A percentile compares a stretch with the other conserved stretches of the same genome.
Evolutionary conservation across 78 protist genomes (phyloP).

Genomic region (Pigoraptor vietnamica): DNA sequence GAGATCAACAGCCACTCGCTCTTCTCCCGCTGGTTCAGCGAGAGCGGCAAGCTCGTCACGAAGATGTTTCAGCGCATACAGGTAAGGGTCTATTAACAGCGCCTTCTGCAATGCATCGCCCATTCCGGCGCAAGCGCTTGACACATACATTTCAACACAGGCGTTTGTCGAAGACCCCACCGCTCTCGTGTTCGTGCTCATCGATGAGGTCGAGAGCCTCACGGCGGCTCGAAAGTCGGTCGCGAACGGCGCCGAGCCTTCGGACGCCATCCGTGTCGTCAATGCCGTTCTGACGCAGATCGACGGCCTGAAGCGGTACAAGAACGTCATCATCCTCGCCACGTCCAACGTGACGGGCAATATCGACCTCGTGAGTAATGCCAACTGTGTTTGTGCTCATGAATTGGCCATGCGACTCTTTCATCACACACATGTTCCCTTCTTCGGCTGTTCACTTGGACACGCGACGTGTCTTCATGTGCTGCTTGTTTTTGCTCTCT

Average conservation of each 20-base stretch:
- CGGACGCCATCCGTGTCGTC: conserved; percentile 94
- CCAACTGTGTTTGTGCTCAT: not conserved
- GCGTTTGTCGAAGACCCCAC: not conserved
- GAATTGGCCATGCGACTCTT: no score
- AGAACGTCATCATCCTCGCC: conserved; percentile 77
- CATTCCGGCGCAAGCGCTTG: no score
- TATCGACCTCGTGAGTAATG: conserved; percentile 33
- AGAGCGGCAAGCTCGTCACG: conserved; percentile 93
- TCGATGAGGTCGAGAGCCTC: conserved; percentile 84
- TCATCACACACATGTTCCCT: not conserved
- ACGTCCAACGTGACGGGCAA: conserved; percentile 89
- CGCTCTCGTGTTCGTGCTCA: conserved; percentile 55
- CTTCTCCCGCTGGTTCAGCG: conserved; percentile 94
- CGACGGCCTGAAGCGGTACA: conserved; percentile 58
- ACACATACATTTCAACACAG: not conserved
- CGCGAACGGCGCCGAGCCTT: conserved; percentile 80
- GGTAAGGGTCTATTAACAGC: conserved; percentile 52
- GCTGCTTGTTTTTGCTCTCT: no score
- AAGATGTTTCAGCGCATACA: conserved; percentile 65
- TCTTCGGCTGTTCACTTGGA: not conserved
- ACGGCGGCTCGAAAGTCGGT: conserved; percentile 81
- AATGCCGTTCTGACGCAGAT: conserved; percentile 96
- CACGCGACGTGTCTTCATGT: no score
- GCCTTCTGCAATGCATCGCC: no score
- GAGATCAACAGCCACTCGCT: conserved; percentile 84